A percentile compares a stretch with the other conserved stretches of the same genome.
phyloP scores from a whole-genome alignment of 2,329 filamentous ascomycete species.

The Aspergillus japonicus region DNA sequence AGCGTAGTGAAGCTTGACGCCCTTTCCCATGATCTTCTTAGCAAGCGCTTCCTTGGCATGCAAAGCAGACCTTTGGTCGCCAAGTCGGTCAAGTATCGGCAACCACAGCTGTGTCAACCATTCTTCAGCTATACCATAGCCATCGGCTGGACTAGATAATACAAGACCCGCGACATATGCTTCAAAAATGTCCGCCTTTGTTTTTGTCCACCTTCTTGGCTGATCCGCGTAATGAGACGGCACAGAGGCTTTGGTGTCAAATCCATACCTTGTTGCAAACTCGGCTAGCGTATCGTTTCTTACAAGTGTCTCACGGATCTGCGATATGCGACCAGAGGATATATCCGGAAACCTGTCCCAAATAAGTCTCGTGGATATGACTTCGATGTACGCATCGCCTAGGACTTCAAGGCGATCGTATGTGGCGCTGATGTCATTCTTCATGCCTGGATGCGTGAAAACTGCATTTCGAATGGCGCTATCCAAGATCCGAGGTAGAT shows the following conservation, averaged over 20 bases:
- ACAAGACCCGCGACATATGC: conserved; percentile 82
- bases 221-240: conserved; percentile 49
- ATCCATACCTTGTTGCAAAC: conserved; percentile 68
- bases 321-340: conserved; percentile 67
- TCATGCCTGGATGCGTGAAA: conserved; percentile 64
- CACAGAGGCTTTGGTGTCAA: conserved; percentile 64
- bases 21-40: conserved; percentile 55
- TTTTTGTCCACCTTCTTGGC: conserved; percentile 64
- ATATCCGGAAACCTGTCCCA: conserved; percentile 68
- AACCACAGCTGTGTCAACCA: conserved; percentile 80
- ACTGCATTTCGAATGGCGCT: conserved; percentile 59
- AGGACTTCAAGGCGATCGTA: conserved; percentile 89
- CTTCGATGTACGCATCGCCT: conserved; percentile 81
- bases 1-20: conserved; percentile 62
- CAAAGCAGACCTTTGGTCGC: conserved; percentile 28
- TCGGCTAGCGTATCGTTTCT: conserved; percentile 74
- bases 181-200: conserved; percentile 84
- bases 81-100: conserved; percentile 53
- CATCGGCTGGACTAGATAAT: conserved; percentile 62
- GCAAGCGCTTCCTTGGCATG: conserved; percentile 56
- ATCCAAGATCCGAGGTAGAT: conserved; percentile 61
- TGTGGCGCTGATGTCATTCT: conserved; percentile 33
- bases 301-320: conserved; percentile 74
- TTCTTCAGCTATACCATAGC: conserved; percentile 59
- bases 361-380: conserved; percentile 73